These are phyloP conservation scores for Posidonia oceanica DNA, from an alignment of 116 monocot genomes.

Conservation along the genomic window DNA sequence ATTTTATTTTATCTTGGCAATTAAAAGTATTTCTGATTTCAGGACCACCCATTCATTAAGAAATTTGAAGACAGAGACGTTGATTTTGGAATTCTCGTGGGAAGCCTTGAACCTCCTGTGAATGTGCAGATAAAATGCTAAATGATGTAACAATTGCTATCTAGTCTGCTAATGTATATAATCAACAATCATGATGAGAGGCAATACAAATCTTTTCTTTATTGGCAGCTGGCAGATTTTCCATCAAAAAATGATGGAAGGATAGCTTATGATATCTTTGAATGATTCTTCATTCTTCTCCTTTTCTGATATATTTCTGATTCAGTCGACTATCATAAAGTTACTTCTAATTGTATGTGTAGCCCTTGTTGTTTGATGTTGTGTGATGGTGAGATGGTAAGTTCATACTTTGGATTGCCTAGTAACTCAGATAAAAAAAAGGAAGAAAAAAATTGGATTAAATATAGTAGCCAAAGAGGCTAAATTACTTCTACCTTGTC, in stretches of 20 bases:
- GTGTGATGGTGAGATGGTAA: too few species aligned
- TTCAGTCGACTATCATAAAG: too few species aligned
- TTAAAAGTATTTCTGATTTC: constrained; percentile 8
- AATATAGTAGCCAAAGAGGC: too few species aligned
- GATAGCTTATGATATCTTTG: background rate
- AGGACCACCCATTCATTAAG: constrained; percentile 90
- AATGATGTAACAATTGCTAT: background rate
- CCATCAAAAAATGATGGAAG: background rate
- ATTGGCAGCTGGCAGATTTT: constrained; percentile 1
- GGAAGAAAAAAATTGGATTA: too few species aligned
- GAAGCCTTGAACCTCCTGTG: constrained; percentile 61
- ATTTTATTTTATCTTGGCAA: background rate
- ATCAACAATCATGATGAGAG: background rate
- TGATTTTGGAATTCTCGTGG: constrained; percentile 56
- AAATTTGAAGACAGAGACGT: constrained; percentile 88
- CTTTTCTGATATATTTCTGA: background rate
- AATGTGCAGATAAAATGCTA: constrained; percentile 13
- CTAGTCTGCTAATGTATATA: background rate
- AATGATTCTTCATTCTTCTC: background rate
- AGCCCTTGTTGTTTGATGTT: too few species aligned
- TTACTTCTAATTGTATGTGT: too few species aligned
- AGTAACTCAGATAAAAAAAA: too few species aligned
- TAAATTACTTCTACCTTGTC: too few species aligned
- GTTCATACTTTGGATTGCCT: too few species aligned
- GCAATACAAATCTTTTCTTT: constrained; percentile 1